phyloP scores from a whole-genome alignment of 495 filamentous ascomycete species.

The Glutinoglossum americanum region DNA sequence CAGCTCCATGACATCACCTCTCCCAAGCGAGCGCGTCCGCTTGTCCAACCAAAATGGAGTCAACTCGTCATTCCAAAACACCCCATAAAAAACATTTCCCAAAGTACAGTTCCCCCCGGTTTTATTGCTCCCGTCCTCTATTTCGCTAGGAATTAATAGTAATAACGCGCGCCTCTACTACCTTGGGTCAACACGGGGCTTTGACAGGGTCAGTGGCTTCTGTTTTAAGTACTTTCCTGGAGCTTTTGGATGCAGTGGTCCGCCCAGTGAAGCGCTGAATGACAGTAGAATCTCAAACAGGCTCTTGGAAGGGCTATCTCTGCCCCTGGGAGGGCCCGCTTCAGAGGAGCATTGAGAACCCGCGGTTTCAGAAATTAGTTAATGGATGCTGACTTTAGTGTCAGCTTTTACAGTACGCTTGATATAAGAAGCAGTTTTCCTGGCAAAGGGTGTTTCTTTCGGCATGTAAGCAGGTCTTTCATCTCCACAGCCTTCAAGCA shows the following conservation, averaged over 20 bases:
- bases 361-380: not conserved
- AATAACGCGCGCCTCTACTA: not conserved
- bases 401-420: not conserved
- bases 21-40: not conserved
- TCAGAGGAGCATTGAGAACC: not conserved
- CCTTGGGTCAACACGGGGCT: no score
- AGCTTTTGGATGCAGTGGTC: not conserved
- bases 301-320: no score
- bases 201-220: not conserved
- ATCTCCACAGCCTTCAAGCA: constrained; percentile 1
- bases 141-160: not conserved
- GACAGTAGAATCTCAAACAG: not conserved
- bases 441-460: constrained; percentile 5
- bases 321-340: no score
- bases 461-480: constrained; percentile 19
- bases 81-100: no score
- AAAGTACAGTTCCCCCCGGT: not conserved
- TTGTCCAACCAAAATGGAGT: not conserved
- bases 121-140: not conserved
- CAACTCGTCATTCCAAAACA: not conserved
- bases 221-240: not conserved
- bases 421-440: not conserved
- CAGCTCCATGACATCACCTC: not conserved
- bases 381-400: not conserved
- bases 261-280: not conserved